Evolutionary conservation across 257 asterid genomes (phyloP).

Genomic region (Lycium ferocissimum): DNA sequence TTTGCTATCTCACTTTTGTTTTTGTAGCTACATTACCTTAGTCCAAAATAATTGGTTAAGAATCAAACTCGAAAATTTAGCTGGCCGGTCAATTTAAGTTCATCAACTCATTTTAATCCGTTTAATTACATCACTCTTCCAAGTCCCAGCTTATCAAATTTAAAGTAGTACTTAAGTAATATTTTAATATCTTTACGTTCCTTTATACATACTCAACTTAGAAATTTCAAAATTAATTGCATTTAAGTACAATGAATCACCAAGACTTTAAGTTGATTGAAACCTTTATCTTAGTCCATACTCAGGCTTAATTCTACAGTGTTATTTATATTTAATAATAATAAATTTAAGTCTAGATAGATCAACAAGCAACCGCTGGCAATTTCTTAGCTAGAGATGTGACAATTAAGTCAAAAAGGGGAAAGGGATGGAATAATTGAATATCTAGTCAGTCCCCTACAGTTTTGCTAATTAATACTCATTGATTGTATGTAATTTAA

Average conservation of each 20-base stretch:
- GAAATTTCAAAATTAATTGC: not conserved
- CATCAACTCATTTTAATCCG: no score
- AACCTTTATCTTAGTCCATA: not conserved
- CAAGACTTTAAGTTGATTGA: not conserved
- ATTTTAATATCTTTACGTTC: no score
- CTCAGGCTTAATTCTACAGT: not conserved
- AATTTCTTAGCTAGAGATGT: not conserved
- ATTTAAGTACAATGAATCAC: not conserved
- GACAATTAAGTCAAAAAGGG: constrained; percentile 23
- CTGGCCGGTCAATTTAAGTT: no score
- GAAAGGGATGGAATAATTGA: not conserved
- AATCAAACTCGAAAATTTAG: no score
- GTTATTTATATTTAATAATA: not conserved
- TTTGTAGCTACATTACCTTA: no score
- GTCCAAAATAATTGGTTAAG: no score
- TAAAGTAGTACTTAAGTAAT: no score
- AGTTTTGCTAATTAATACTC: not conserved
- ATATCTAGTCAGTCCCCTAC: constrained; percentile 21
- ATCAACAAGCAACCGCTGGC: not conserved
- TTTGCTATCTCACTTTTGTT: no score
- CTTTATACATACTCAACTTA: not conserved
- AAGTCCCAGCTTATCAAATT: no score
- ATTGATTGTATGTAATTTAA: constrained; percentile 6
- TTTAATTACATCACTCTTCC: no score
- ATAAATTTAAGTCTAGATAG: not conserved